Conservation (phyloP, 495 filamentous ascomycete genomes). For the Pseudoneurospora amorphoporcata region DNA sequence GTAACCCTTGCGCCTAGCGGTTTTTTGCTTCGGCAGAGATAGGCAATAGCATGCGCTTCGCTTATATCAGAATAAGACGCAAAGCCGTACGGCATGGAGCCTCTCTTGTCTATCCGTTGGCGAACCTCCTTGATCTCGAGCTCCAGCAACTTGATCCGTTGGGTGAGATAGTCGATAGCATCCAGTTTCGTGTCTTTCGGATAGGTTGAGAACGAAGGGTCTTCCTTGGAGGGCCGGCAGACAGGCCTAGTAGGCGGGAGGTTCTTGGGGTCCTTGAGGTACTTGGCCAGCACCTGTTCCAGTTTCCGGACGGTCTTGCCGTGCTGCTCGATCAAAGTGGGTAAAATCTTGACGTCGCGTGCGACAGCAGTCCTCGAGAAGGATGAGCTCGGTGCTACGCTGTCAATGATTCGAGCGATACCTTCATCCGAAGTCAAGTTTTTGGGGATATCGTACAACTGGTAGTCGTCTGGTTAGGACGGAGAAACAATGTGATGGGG, state of each 20-base stretch:
- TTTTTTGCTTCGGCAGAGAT: slow-evolving; percentile 65
- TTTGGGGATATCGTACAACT: slow-evolving; percentile 79
- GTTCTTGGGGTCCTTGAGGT: slow-evolving; percentile 75
- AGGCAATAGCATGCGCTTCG: slow-evolving; percentile 82
- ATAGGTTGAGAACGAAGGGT: slow-evolving; percentile 46
- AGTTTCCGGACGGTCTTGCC: slow-evolving; percentile 68
- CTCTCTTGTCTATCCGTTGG: slow-evolving; percentile 69
- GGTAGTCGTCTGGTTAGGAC: slow-evolving; percentile 12
- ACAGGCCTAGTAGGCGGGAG: slow-evolving; percentile 70
- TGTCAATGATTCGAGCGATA: slow-evolving; percentile 66
- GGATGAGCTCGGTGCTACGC: slow-evolving; percentile 61
- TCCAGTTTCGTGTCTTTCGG: slow-evolving; percentile 68
- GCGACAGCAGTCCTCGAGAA: slow-evolving; percentile 74
- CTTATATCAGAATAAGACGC: slow-evolving; percentile 82
- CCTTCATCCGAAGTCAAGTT: slow-evolving; percentile 72
- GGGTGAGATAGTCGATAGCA: slow-evolving; percentile 86
- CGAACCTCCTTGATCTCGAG: slow-evolving; percentile 74
- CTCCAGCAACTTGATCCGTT: slow-evolving; percentile 74
- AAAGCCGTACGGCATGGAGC: slow-evolving; percentile 86
- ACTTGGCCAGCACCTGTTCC: slow-evolving; percentile 76
- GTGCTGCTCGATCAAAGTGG: slow-evolving; percentile 74
- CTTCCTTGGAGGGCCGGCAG: slow-evolving; percentile 65
- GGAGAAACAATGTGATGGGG: not conserved
- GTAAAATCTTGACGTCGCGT: slow-evolving; percentile 82
- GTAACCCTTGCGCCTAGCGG: slow-evolving; percentile 67